Percentiles rank a stretch among this genome's conserved stretches.
Evolutionary conservation across 805 yeast species (phyloP).

Genomic region (Priceomyces medius): DNA sequence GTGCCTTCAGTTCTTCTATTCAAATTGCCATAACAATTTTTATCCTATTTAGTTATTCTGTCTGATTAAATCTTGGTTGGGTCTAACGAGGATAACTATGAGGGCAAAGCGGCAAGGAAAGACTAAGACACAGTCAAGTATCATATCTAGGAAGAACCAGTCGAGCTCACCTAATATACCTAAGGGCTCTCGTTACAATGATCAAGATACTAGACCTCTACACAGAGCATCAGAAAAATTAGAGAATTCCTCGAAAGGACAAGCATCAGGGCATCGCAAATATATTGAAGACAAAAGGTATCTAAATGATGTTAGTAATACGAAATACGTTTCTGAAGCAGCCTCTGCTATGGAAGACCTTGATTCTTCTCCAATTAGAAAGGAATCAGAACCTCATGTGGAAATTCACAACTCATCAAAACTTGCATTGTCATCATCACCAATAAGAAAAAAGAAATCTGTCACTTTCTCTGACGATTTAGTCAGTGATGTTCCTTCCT

Average conservation of each 20-base stretch:
- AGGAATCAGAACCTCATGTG: not conserved
- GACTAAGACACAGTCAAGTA: not conserved
- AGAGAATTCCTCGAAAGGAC: too few species aligned
- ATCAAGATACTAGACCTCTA: too few species aligned
- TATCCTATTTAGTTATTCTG: too few species aligned
- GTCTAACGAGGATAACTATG: slow-evolving; percentile 2
- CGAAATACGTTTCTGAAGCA: too few species aligned
- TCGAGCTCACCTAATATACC: not conserved
- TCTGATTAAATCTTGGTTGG: too few species aligned
- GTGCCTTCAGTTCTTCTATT: too few species aligned
- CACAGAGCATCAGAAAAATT: too few species aligned
- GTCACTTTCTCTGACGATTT: slow-evolving; percentile 44
- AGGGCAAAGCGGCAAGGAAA: slow-evolving; percentile 1
- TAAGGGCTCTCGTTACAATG: too few species aligned
- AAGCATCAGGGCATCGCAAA: too few species aligned
- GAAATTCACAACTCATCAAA: not conserved
- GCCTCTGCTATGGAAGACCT: slow-evolving; percentile 3
- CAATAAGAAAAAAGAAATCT: slow-evolving; percentile 24
- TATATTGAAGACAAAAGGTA: too few species aligned
- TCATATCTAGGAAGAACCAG: not conserved
- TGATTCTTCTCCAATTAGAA: slow-evolving; percentile 24
- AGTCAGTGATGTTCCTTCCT: slow-evolving; percentile 27
- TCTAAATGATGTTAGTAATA: too few species aligned
- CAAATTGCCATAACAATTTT: too few species aligned
- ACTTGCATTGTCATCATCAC: slow-evolving; percentile 13